Base-by-base conservation (phyloP, 495 filamentous ascomycete species). In the Penicillium angulare region DNA sequence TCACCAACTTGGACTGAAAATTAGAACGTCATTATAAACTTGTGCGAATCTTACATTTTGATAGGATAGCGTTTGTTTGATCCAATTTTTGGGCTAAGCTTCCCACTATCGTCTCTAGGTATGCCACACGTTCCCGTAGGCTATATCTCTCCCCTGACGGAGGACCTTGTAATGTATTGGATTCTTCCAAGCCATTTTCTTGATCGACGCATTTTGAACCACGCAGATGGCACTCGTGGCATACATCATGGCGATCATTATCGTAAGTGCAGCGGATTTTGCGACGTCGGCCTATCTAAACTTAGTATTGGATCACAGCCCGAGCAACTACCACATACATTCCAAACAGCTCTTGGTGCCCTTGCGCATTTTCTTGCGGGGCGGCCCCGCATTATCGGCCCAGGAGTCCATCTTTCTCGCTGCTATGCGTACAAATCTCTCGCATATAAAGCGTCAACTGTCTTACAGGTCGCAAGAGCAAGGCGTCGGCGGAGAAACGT, bases 331-430 rank as follows among this genome's bases (percentile, higher is more conserved):
- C 7, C 27, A 57, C 63, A 35, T 60, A 72, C 71, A 72, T 54
- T 74, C 63, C 5, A 59, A 54, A 53, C 71, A 74, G 49, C 71
- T 74, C 40, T 61, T 74, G 3, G 71, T 72, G 5, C 71, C 69
- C 29, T 71, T 72, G 5, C 71, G 52, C 66, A 71, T 71, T 40
- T 51, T 67, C 55, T 71, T 71, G 10, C 66, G 64, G 23, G 67
- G 61, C 2, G 67, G 67, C 3, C 60, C 67, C 12, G 59, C 40
- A 1, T 49, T 24, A 22, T 67, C 61, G n/a, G 20, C 8, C 49
- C 52, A 64, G 12, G 32, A 27, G 16, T 52, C 49, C 58, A 64
- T 64, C n/a, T 40, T 48, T 15, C 10, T 15, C 3, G 10, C 20
- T 23, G 15, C 1, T 4, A 26, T 41, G 13, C 8, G n/a, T n/a